These are phyloP conservation scores for Rhynchospora breviuscula DNA, from an alignment of 176 grass and related monocot genomes.

Conservation along the genomic window DNA sequence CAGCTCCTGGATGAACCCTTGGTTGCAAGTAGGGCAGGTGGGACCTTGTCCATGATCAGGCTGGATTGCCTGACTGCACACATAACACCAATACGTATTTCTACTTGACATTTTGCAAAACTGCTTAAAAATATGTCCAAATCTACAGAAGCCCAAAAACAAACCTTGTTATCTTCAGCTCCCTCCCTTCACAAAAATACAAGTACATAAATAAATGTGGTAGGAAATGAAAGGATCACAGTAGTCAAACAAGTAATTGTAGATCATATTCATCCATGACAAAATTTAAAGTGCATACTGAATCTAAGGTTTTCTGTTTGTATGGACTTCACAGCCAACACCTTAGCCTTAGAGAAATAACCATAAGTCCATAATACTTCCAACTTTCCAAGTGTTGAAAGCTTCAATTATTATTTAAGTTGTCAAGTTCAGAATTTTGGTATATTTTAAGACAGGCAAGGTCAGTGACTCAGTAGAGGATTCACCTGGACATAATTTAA, in stretches of 20 bases:
- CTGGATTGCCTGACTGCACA: constrained; percentile 49
- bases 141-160: constrained; percentile 19
- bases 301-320: not conserved
- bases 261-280: not conserved
- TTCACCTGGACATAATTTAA: not conserved
- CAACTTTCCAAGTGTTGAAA: not conserved
- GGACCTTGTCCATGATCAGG: constrained; percentile 30
- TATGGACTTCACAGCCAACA: not conserved
- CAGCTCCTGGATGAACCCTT: constrained; percentile 84
- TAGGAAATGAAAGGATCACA: not conserved
- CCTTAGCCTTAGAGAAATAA: not conserved
- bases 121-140: not conserved
- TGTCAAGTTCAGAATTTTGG: not conserved
- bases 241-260: not conserved
- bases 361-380: not conserved
- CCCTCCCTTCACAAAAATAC: constrained; percentile 21
- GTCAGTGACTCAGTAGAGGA: not conserved
- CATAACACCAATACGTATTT: constrained; percentile 97
- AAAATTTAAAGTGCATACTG: not conserved
- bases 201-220: not conserved
- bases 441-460: constrained; percentile 3
- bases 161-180: constrained; percentile 4
- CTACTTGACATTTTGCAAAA: constrained; percentile 59
- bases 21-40: constrained; percentile 72
- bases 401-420: not conserved